Base-by-base conservation (phyloP, 2,329 filamentous ascomycete species). In the Dendrostoma leiphaemia region DNA sequence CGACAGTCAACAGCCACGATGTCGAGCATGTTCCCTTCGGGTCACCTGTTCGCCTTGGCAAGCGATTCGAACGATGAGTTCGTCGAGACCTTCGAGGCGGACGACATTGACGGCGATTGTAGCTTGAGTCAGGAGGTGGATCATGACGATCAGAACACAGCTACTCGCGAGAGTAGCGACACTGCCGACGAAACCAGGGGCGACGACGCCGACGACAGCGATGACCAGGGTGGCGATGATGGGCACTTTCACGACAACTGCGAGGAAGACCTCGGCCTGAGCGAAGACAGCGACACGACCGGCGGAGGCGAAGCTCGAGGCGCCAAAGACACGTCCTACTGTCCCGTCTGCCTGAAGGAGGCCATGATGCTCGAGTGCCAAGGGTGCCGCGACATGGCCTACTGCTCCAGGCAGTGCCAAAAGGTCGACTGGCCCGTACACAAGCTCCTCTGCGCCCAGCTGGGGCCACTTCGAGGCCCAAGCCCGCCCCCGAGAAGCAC, bases 341-440 rank as follows among this genome's bases (percentile, higher is more conserved):
- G 54, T n/a, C 44, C 50, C n/a, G 32, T 47, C 13, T 57, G 54
- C 29, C 31, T 44, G 38, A 37, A 38, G 23, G 40, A 23, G 23
- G 17, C 37, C 6, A 15, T 28, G 10, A 28, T 53, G 12, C n/a
- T 15, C 1, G 5, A 29, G 15, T 57, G 54, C 24, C 32, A 31
- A 6, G n/a, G 10, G 8, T 57, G 54, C 34, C 13, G 45, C 4
- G 51, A 53, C 6, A 53, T 57, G 10, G 9, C 23, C 7, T 57
- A 57, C 44, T 57, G 54, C 50, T 50, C 50, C 19, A 29, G 6
- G 6, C 10, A 21, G 9, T 57, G 54, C 35, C 45, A 53, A 21
- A 29, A 9, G 13, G 23, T 12, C n/a, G 54, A 57, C 41, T 50
- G 46, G 46, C 45, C 48, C 2, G 23, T 44, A 32, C 54, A 57